Percentiles rank a stretch among this genome's conserved stretches.
Evolutionary conservation across 2,329 filamentous ascomycete species (phyloP).

Genomic region (Aspergillus aculeatinus): DNA sequence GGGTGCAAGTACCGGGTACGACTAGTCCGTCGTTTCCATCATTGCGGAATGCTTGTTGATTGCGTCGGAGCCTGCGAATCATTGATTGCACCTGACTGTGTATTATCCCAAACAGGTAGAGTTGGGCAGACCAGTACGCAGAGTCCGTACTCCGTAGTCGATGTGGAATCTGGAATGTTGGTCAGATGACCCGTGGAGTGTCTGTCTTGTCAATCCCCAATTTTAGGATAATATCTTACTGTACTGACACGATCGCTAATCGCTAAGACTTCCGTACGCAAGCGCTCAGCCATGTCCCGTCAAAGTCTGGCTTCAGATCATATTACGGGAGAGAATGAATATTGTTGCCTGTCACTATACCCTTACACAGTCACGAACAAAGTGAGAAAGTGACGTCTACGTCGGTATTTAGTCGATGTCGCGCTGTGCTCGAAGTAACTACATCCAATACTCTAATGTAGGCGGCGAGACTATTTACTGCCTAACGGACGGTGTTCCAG

Average conservation of each 20-base stretch:
- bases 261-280: no score
- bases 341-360: neutral
- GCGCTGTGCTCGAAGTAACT: neutral
- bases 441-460: neutral
- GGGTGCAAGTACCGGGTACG: slow-evolving; percentile 12
- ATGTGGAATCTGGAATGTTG: neutral
- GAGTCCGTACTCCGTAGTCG: neutral
- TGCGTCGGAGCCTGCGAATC: neutral
- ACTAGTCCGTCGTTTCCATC: neutral
- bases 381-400: no score
- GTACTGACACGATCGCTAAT: neutral
- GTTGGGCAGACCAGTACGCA: neutral
- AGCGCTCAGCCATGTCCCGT: no score
- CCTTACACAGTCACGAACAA: no score
- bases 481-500: neutral
- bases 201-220: neutral
- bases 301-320: no score
- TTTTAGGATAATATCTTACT: neutral
- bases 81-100: no score
- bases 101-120: no score
- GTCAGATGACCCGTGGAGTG: neutral
- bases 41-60: neutral
- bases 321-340: neutral
- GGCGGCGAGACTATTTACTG: neutral
- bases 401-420: neutral